Evolutionary conservation across 2,329 filamentous ascomycete genomes (phyloP).

Genomic region (Xylaria sp.): DNA sequence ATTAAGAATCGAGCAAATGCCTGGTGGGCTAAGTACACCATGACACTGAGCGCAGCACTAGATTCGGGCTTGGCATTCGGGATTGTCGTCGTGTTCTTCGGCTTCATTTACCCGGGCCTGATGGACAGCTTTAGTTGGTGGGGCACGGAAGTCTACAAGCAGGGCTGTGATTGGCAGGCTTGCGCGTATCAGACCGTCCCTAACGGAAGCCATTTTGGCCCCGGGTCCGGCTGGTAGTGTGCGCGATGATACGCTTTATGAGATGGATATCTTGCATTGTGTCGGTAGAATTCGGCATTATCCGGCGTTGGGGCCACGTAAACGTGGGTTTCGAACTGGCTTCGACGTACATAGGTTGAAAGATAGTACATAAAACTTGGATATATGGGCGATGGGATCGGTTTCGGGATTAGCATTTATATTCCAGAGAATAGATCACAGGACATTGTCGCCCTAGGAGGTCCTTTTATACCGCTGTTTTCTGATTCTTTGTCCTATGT

Average conservation of each 20-base stretch:
- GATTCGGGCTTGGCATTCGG: conserved; percentile 84
- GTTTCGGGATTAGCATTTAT: too few species aligned
- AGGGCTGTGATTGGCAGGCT: conserved; percentile 84
- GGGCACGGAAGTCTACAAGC: conserved; percentile 85
- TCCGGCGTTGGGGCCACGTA: background rate
- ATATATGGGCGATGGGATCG: too few species aligned
- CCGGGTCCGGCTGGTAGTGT: conserved; percentile 58
- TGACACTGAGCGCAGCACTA: conserved; percentile 83
- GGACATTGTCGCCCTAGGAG: too few species aligned
- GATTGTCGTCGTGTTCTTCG: conserved; percentile 84
- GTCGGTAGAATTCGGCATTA: background rate
- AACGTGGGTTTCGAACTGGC: too few species aligned
- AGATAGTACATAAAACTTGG: too few species aligned
- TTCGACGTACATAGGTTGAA: too few species aligned
- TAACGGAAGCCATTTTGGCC: conserved; percentile 70
- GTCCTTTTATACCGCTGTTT: too few species aligned
- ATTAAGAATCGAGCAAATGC: conserved; percentile 70
- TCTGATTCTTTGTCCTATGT: too few species aligned
- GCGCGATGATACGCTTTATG: background rate
- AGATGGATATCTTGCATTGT: background rate
- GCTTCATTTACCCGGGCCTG: conserved; percentile 80
- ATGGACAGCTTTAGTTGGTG: conserved; percentile 81
- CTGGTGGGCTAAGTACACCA: conserved; percentile 93
- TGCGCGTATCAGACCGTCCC: conserved; percentile 71
- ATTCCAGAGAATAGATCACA: too few species aligned